Conservation (phyloP, 1,284 basidiomycete species). For the Sphaerobolus stellatus region DNA sequence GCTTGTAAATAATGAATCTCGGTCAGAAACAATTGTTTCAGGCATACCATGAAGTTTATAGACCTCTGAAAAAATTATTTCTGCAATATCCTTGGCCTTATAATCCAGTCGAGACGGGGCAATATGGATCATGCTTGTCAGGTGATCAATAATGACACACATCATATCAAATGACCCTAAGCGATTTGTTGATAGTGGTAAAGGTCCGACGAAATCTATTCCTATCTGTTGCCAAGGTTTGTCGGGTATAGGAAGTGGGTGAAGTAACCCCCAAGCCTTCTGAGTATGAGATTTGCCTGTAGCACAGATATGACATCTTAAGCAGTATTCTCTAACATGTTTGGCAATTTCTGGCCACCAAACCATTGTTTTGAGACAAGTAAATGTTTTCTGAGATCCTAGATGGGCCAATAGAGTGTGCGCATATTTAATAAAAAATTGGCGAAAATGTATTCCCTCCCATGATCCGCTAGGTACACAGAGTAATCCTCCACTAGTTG, state of each 20-base stretch:
- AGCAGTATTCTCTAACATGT: conserved; percentile 27
- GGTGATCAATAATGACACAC: neutral
- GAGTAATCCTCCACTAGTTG: too few species aligned
- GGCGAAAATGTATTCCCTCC: conserved; percentile 20
- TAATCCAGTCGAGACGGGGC: neutral
- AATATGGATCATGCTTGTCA: neutral
- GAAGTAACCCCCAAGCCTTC: conserved; percentile 32
- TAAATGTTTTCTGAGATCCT: conserved; percentile 30
- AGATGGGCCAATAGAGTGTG: conserved; percentile 36
- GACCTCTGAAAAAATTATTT: neutral
- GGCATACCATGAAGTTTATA: neutral
- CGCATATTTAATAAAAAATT: conserved; percentile 33
- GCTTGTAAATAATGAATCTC: neutral
- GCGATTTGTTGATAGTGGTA: neutral
- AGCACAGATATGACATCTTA: conserved; percentile 29
- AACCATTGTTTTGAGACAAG: conserved; percentile 28
- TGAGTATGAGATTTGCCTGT: conserved; percentile 30
- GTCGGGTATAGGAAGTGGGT: conserved; percentile 30
- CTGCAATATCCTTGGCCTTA: neutral
- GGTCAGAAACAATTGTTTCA: neutral
- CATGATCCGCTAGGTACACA: conserved; percentile 32
- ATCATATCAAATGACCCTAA: neutral
- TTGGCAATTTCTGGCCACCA: conserved; percentile 36
- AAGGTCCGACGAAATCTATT: neutral
- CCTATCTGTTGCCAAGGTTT: conserved; percentile 33